phyloP scores from a whole-genome alignment of 1,284 basidiomycete species.

The Cryptococcus maquisensis region DNA sequence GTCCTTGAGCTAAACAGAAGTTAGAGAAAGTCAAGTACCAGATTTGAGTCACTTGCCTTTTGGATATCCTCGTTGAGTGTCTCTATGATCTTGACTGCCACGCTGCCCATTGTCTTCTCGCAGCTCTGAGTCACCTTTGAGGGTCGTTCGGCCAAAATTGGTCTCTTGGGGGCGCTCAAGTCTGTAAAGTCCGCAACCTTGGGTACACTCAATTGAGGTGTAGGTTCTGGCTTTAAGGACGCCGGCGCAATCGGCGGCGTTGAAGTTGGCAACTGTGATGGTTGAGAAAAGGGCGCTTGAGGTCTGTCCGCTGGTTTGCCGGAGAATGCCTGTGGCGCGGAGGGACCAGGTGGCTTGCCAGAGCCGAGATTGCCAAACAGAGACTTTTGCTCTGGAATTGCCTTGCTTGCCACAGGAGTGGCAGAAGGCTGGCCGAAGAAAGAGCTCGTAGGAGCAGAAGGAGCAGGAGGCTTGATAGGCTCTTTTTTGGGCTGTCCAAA shows the following conservation, averaged over 20 bases:
- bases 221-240: neutral
- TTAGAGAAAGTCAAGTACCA: conserved; percentile 6
- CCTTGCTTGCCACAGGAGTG: neutral
- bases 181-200: neutral
- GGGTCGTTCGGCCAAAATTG: neutral
- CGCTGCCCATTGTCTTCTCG: conserved; percentile 23
- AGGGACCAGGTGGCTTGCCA: conserved; percentile 14
- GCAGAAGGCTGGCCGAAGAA: conserved; percentile 5
- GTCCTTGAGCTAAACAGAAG: conserved; percentile 32
- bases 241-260: no score
- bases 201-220: neutral
- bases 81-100: conserved; percentile 42
- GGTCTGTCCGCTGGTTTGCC: no score
- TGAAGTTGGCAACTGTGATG: no score
- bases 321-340: conserved; percentile 1
- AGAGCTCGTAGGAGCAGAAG: neutral
- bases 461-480: neutral
- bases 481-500: conserved; percentile 4
- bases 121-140: conserved; percentile 1
- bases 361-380: conserved; percentile 17
- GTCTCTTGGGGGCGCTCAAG: neutral
- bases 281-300: no score
- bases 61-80: conserved; percentile 44
- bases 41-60: conserved; percentile 13
- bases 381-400: neutral